These are phyloP conservation scores for Aspergillus funiculosus DNA, from an alignment of 495 filamentous ascomycete genomes.

Conservation along the genomic window DNA sequence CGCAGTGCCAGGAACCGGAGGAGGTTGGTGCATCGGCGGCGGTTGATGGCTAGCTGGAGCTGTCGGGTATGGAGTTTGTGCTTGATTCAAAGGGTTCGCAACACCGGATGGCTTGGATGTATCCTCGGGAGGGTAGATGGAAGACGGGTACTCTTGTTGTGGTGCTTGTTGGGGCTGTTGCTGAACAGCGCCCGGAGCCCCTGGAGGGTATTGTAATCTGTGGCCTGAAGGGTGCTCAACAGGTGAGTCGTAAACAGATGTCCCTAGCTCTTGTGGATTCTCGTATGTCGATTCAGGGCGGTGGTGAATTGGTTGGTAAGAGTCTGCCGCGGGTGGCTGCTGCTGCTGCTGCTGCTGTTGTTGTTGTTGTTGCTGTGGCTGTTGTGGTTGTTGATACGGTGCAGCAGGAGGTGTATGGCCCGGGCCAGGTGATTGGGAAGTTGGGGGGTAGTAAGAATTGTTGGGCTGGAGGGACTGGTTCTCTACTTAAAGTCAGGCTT, in stretches of 20 bases:
- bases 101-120: conserved; percentile 32
- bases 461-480: conserved; percentile 27
- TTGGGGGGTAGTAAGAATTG: conserved; percentile 35
- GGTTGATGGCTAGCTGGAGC: conserved; percentile 38
- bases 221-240: conserved; percentile 44
- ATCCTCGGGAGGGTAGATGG: conserved; percentile 56
- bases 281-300: conserved; percentile 69
- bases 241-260: conserved; percentile 78
- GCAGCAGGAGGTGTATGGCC: conserved; percentile 36
- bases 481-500: conserved; percentile 25
- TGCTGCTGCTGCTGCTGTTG: conserved; percentile 27
- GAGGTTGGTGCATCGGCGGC: conserved; percentile 46
- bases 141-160: conserved; percentile 50
- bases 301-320: conserved; percentile 41
- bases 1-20: conserved; percentile 36
- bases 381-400: conserved; percentile 25
- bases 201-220: conserved; percentile 43
- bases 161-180: conserved; percentile 32
- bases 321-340: conserved; percentile 36
- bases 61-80: conserved; percentile 43
- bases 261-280: conserved; percentile 76
- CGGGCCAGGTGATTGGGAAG: conserved; percentile 42
- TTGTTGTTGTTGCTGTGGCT: neutral
- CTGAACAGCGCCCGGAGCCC: conserved; percentile 33
- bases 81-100: conserved; percentile 29